A percentile compares a stretch with the other conserved stretches of the same genome.
These are phyloP conservation scores for Grosmannia huntii DNA, from an alignment of 2,329 filamentous ascomycete genomes.

Conservation along the genomic window DNA sequence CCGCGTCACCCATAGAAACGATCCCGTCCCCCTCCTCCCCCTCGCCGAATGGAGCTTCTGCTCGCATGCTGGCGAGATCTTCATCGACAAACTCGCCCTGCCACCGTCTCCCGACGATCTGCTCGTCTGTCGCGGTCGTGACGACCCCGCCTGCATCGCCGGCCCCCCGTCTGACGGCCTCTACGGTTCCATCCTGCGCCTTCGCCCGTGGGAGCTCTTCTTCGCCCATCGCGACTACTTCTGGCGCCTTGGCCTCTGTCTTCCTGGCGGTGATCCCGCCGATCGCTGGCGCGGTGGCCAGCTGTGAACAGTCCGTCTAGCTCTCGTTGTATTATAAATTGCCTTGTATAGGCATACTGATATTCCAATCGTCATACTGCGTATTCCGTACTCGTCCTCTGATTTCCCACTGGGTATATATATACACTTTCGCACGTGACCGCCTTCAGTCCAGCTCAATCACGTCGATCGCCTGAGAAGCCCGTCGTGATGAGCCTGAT, in stretches of 20 bases:
- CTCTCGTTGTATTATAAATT: no score
- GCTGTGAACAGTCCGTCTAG: not conserved
- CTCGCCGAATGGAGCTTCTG: conserved; percentile 78
- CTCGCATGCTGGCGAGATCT: conserved; percentile 79
- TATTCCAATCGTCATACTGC: no score
- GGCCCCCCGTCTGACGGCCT: conserved; percentile 29
- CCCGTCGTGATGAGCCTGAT: not conserved
- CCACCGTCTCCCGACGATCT: conserved; percentile 58
- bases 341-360: no score
- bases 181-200: conserved; percentile 31
- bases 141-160: conserved; percentile 60
- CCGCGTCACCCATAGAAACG: conserved; percentile 72
- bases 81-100: conserved; percentile 59
- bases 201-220: conserved; percentile 83
- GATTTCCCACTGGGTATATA: not conserved
- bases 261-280: conserved; percentile 63
- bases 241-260: conserved; percentile 79
- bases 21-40: conserved; percentile 82
- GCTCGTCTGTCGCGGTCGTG: conserved; percentile 55
- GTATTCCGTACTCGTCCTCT: not conserved
- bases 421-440: not conserved
- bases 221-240: conserved; percentile 96
- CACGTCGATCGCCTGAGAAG: not conserved
- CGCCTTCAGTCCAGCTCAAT: conserved; percentile 7
- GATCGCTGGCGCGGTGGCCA: conserved; percentile 45